phyloP scores from a whole-genome alignment of 495 filamentous ascomycete genomes.

The Tricharina praecox region DNA sequence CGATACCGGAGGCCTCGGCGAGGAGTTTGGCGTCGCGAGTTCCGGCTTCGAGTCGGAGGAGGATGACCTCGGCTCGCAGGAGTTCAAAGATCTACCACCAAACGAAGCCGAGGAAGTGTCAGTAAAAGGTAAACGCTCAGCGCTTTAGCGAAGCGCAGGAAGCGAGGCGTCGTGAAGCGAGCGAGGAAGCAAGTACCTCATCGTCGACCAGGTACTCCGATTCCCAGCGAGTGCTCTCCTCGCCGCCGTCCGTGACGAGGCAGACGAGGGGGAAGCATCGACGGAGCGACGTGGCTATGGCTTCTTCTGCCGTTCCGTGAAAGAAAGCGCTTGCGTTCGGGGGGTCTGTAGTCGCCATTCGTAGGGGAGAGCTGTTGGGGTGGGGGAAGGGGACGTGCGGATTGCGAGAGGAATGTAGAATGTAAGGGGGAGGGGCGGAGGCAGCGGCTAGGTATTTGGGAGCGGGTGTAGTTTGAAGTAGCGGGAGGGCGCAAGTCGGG shows the following conservation, averaged over 20 bases:
- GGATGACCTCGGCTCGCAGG: constrained; percentile 42
- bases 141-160: too few relatives aligned
- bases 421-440: too few relatives aligned
- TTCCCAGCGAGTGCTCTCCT: constrained; percentile 60
- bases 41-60: constrained; percentile 49
- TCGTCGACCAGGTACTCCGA: constrained; percentile 48
- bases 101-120: constrained; percentile 8
- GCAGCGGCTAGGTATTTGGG: too few relatives aligned
- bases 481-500: too few relatives aligned
- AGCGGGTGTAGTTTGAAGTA: too few relatives aligned
- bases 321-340: too few relatives aligned
- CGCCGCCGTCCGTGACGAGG: constrained; percentile 51
- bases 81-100: constrained; percentile 30
- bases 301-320: constrained; percentile 56
- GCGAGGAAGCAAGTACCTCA: constrained; percentile 30
- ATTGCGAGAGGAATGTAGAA: too few relatives aligned
- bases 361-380: too few relatives aligned
- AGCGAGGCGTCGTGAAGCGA: background rate
- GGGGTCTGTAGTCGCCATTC: too few relatives aligned
- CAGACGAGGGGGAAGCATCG: constrained; percentile 49
- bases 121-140: too few relatives aligned
- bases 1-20: constrained; percentile 59
- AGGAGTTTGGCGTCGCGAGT: constrained; percentile 68
- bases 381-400: too few relatives aligned
- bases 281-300: constrained; percentile 55